phyloP scores from a whole-genome alignment of 2,329 filamentous ascomycete species.

The Colletotrichum salicis region DNA sequence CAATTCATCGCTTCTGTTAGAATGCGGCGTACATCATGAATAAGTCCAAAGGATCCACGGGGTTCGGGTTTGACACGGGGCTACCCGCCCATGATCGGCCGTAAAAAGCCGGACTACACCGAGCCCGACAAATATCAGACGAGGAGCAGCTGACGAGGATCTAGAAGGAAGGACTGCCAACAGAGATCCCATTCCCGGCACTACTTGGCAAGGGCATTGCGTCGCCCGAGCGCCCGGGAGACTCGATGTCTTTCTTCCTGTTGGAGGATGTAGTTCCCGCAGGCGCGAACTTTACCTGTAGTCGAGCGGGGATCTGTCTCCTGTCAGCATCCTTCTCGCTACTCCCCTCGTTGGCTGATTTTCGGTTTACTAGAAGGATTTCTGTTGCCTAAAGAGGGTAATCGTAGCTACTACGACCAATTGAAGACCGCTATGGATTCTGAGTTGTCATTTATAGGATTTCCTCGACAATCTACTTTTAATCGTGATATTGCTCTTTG shows the following conservation, averaged over 20 bases:
- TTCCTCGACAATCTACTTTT: no score
- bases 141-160: background rate
- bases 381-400: background rate
- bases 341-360: background rate
- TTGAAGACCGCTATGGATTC: background rate
- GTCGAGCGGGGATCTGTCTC: background rate
- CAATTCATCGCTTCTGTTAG: background rate
- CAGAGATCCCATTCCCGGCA: background rate
- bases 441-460: no score
- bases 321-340: background rate
- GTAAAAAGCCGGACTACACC: background rate
- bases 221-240: background rate
- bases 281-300: background rate
- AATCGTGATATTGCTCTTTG: no score
- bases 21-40: background rate
- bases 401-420: background rate
- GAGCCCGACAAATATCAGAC: background rate
- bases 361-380: background rate
- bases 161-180: background rate
- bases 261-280: background rate
- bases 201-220: background rate
- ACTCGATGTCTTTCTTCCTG: background rate
- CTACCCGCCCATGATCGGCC: background rate
- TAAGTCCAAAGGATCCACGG: background rate
- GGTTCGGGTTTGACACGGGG: background rate